Conservation (phyloP, 768 basidiomycete genomes). For the Calocera viscosa region DNA sequence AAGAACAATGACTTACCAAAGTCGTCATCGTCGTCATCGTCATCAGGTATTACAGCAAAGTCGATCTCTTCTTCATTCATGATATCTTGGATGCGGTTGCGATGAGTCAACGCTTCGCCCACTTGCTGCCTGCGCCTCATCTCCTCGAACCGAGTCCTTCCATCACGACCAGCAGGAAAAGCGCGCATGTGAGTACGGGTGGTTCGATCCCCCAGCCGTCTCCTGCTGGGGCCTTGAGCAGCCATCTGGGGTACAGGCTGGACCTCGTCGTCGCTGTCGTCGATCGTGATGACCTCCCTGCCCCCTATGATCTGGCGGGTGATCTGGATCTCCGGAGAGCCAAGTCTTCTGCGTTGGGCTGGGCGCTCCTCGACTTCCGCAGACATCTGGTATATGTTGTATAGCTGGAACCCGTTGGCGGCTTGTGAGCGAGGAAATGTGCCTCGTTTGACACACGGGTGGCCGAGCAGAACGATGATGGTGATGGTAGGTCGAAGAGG, state of each 20-base stretch:
- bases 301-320: background rate
- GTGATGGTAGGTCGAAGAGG: background rate
- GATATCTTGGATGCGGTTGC: background rate
- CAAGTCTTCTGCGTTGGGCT: background rate
- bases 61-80: background rate
- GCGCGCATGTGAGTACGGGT: background rate
- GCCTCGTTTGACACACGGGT: background rate
- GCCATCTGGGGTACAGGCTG: background rate
- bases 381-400: background rate
- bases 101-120: background rate
- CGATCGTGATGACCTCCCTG: background rate
- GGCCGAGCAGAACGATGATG: background rate
- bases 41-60: background rate
- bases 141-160: background rate
- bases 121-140: background rate
- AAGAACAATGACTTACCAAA: background rate
- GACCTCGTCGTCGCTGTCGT: conserved; percentile 2
- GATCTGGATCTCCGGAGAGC: background rate
- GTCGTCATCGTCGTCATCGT: background rate
- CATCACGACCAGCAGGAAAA: background rate
- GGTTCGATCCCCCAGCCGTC: background rate
- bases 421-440: too few species aligned
- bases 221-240: background rate
- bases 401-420: too few species aligned
- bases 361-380: background rate